These are phyloP conservation scores for Metschnikowia hibisci DNA, from an alignment of 805 yeast genomes.

Conservation along the genomic window DNA sequence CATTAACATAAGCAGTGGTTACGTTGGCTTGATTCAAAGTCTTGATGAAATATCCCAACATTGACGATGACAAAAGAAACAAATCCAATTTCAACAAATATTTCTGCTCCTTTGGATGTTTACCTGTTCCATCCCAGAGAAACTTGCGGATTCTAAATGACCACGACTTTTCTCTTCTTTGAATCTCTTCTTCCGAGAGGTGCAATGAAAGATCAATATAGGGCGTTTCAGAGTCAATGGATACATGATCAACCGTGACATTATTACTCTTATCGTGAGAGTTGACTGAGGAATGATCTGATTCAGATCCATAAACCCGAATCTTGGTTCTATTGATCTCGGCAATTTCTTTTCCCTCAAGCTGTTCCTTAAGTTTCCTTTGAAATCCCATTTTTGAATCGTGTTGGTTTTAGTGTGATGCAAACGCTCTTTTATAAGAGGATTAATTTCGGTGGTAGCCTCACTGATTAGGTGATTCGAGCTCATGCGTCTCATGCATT, in stretches of 20 bases:
- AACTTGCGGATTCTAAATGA: slow-evolving; percentile 24
- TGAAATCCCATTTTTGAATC: slow-evolving; percentile 4
- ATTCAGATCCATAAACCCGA: slow-evolving; percentile 2
- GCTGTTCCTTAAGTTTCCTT: slow-evolving; percentile 1
- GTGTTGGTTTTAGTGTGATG: too few relatives aligned
- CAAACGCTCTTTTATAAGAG: too few relatives aligned
- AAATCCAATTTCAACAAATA: slow-evolving; percentile 33
- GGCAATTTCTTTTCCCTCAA: slow-evolving; percentile 9
- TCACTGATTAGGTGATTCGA: too few relatives aligned
- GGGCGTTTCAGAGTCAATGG: slow-evolving; percentile 2
- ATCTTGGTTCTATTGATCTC: slow-evolving; percentile 1
- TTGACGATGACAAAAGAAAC: slow-evolving; percentile 22
- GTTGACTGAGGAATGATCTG: neutral
- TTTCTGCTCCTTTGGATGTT: slow-evolving; percentile 33
- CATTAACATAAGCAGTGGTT: slow-evolving; percentile 18
- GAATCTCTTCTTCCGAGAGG: slow-evolving; percentile 17
- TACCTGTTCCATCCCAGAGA: slow-evolving; percentile 37
- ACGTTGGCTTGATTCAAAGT: slow-evolving; percentile 18
- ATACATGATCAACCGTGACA: slow-evolving; percentile 2
- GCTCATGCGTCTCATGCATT: too few relatives aligned
- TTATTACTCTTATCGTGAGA: neutral
- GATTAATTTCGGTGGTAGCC: too few relatives aligned
- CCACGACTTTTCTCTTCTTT: slow-evolving; percentile 18
- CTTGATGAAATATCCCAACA: slow-evolving; percentile 20
- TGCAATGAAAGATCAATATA: slow-evolving; percentile 10